These are phyloP conservation scores for Acrodontium crateriforme DNA, from an alignment of 2,329 filamentous ascomycete genomes.

Conservation along the genomic window DNA sequence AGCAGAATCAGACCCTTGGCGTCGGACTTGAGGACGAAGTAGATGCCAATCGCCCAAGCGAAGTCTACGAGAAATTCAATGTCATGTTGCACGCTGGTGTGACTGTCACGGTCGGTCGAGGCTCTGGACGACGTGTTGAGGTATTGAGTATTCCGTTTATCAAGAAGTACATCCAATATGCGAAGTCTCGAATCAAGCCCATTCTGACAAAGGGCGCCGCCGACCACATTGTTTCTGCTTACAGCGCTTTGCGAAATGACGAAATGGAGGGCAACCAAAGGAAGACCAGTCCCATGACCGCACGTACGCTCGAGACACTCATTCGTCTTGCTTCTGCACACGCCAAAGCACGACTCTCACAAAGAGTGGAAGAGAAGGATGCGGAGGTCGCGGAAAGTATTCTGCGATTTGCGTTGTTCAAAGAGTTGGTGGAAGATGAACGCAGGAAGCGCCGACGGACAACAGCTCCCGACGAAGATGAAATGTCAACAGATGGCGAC, in stretches of 20 bases:
- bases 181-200: constrained; percentile 82
- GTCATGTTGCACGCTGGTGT: constrained; percentile 91
- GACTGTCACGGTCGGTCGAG: constrained; percentile 58
- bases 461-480: constrained; percentile 43
- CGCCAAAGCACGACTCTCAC: constrained; percentile 81
- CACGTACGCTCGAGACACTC: constrained; percentile 93
- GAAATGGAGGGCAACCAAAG: constrained; percentile 90
- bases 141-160: constrained; percentile 94
- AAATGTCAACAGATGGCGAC: constrained; percentile 37
- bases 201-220: constrained; percentile 81
- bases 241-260: constrained; percentile 86
- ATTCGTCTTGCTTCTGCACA: constrained; percentile 95
- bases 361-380: constrained; percentile 77
- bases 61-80: constrained; percentile 94
- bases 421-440: constrained; percentile 70
- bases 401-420: constrained; percentile 88
- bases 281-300: constrained; percentile 86
- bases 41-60: constrained; percentile 60
- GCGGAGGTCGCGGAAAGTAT: constrained; percentile 79
- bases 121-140: constrained; percentile 63
- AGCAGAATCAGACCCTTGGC: constrained; percentile 67
- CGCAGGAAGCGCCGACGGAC: constrained; percentile 74
- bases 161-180: constrained; percentile 99
- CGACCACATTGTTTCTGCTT: constrained; percentile 80
- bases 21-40: constrained; percentile 72